Conservation (phyloP, 2,329 filamentous ascomycete genomes). For the Hawksworthiomyces lignivorus region DNA sequence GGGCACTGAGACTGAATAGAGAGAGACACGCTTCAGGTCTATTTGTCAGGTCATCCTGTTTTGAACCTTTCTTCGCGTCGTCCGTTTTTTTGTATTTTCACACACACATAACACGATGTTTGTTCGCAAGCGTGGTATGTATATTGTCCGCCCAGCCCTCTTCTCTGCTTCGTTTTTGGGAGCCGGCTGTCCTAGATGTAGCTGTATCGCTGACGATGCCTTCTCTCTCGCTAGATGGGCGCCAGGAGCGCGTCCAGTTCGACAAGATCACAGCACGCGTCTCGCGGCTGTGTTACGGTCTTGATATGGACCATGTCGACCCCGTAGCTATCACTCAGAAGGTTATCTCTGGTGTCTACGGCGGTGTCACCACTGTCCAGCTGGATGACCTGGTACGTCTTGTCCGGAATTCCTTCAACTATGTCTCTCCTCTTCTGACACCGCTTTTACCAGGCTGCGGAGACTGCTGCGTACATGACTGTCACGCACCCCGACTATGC, state of each 20-base stretch:
- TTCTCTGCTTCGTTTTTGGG: neutral
- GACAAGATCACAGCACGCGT: constrained; percentile 99
- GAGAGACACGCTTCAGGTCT: too few relatives aligned
- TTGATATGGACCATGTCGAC: constrained; percentile 91
- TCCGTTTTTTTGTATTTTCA: constrained; percentile 13
- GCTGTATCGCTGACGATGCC: constrained; percentile 11
- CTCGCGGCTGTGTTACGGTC: constrained; percentile 92
- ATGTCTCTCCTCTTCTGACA: neutral
- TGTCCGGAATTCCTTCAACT: too few relatives aligned
- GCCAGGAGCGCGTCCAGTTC: constrained; percentile 99
- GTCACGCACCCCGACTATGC: constrained; percentile 98
- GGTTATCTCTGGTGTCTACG: constrained; percentile 98
- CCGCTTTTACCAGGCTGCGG: constrained; percentile 62
- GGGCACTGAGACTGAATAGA: too few relatives aligned
- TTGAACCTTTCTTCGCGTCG: neutral
- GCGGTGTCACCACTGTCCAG: constrained; percentile 93
- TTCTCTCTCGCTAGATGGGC: constrained; percentile 64
- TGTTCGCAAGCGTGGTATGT: constrained; percentile 56
- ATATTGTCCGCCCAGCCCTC: neutral
- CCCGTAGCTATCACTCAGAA: constrained; percentile 98
- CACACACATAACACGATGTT: constrained; percentile 39
- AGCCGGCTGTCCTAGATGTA: too few relatives aligned
- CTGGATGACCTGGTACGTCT: constrained; percentile 88
- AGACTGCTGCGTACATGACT: constrained; percentile 99
- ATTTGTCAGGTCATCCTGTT: too few relatives aligned